Percentiles rank a stretch among this genome's conserved stretches.
phyloP scores from a whole-genome alignment of 139 green algal species.

The Micractinium sp. region DNA sequence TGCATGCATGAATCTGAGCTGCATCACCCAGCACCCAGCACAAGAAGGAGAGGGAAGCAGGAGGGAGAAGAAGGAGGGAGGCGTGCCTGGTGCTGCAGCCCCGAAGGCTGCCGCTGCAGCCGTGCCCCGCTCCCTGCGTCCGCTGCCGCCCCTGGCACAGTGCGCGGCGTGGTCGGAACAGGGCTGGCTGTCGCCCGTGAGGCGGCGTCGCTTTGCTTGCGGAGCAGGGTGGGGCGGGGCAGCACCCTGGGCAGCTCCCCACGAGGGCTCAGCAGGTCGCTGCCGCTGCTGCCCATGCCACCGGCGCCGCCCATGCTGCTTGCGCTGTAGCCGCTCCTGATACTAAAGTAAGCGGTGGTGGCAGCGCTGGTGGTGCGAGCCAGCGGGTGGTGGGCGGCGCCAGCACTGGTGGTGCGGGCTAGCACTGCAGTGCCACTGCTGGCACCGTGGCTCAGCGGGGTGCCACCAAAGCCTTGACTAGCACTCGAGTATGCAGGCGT shows the following conservation, averaged over 20 bases:
- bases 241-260: background rate
- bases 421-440: no score
- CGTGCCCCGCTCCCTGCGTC: no score
- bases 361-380: background rate
- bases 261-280: background rate
- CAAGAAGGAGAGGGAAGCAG: no score
- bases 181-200: background rate
- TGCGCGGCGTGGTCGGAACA: background rate
- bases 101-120: background rate
- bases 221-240: background rate
- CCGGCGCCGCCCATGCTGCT: background rate
- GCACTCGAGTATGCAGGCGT: background rate
- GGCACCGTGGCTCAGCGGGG: background rate
- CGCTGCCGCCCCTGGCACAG: background rate
- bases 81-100: background rate
- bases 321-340: background rate
- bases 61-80: no score
- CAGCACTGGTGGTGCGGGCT: no score
- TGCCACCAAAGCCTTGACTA: background rate
- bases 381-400: background rate
- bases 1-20: no score
- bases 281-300: background rate
- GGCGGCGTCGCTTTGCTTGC: background rate
- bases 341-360: background rate
- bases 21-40: no score